These are phyloP conservation scores for Huntiella abstrusa DNA, from an alignment of 2,329 filamentous ascomycete genomes.

Conservation along the genomic window DNA sequence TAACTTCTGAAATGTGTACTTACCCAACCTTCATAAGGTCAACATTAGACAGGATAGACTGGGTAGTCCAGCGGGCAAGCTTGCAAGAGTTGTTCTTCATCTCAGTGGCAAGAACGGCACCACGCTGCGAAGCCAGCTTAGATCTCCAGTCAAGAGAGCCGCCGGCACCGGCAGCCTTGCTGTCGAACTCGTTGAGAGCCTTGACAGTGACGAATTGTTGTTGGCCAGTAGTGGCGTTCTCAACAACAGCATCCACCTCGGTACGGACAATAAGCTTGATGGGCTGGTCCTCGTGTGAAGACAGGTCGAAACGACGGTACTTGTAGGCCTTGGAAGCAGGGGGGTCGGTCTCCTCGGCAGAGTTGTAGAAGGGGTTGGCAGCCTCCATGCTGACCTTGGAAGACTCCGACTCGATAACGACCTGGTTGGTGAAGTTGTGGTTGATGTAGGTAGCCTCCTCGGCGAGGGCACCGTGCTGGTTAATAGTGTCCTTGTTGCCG, in stretches of 20 bases:
- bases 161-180: constrained; percentile 87
- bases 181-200: constrained; percentile 97
- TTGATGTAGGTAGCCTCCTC: constrained; percentile 99
- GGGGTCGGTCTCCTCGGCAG: constrained; percentile 79
- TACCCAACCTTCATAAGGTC: constrained; percentile 97
- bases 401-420: constrained; percentile 63
- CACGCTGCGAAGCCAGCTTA: constrained; percentile 84
- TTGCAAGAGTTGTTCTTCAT: constrained; percentile 99
- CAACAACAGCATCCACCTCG: constrained; percentile 86
- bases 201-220: constrained; percentile 86
- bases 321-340: constrained; percentile 95
- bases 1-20: constrained; percentile 17
- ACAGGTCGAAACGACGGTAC: constrained; percentile 92
- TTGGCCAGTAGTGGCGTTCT: constrained; percentile 81
- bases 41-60: constrained; percentile 91
- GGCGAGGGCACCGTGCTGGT: constrained; percentile 81
- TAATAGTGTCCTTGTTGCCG: constrained; percentile 83
- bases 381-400: constrained; percentile 69
- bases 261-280: constrained; percentile 85
- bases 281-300: constrained; percentile 84
- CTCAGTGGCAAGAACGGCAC: constrained; percentile 93
- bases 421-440: constrained; percentile 97
- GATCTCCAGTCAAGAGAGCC: constrained; percentile 92
- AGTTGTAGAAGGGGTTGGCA: constrained; percentile 95
- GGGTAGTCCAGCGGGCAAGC: constrained; percentile 90